phyloP scores from a whole-genome alignment of 1,284 basidiomycete species.

The Heterobasidion parviporum region DNA sequence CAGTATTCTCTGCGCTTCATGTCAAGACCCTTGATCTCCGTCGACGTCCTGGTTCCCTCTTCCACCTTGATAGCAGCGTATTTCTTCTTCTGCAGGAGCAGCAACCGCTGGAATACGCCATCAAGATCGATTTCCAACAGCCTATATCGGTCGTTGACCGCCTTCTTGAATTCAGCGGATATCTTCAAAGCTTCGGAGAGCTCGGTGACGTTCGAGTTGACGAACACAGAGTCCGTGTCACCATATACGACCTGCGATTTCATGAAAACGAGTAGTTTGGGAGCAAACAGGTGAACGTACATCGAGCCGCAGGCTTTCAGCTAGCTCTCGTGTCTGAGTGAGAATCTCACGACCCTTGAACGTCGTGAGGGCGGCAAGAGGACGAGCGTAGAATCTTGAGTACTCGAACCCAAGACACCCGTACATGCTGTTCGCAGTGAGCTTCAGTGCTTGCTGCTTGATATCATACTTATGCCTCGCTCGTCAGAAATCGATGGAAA shows the following conservation, averaged over 20 bases:
- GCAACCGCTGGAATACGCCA: slow-evolving; percentile 86
- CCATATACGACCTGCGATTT: slow-evolving; percentile 85
- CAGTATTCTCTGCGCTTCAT: slow-evolving; percentile 99
- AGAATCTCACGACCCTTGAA: slow-evolving; percentile 98
- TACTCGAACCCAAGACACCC: slow-evolving; percentile 98
- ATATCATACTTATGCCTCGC: slow-evolving; percentile 73
- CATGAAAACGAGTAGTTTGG: neutral
- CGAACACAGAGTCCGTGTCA: slow-evolving; percentile 98
- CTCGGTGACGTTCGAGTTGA: slow-evolving; percentile 92
- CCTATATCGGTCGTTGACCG: slow-evolving; percentile 93
- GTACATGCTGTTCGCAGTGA: slow-evolving; percentile 99
- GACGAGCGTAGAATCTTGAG: slow-evolving; percentile 95
- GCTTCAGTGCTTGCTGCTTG: slow-evolving; percentile 94
- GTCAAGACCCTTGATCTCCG: slow-evolving; percentile 95
- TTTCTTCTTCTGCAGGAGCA: slow-evolving; percentile 98
- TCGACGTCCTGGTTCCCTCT: slow-evolving; percentile 65
- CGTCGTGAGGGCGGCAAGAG: slow-evolving; percentile 93
- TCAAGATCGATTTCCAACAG: slow-evolving; percentile 97
- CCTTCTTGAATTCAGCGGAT: slow-evolving; percentile 88
- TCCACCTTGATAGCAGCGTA: slow-evolving; percentile 96
- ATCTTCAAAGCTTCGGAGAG: slow-evolving; percentile 87
- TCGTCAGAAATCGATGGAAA: neutral
- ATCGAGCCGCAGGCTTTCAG: slow-evolving; percentile 85
- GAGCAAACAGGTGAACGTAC: slow-evolving; percentile 35
- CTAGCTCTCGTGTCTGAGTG: slow-evolving; percentile 88